Percentiles rank a stretch among this genome's conserved stretches.
Conservation (phyloP, 2,329 filamentous ascomycete species). For the Lachnellula arida region DNA sequence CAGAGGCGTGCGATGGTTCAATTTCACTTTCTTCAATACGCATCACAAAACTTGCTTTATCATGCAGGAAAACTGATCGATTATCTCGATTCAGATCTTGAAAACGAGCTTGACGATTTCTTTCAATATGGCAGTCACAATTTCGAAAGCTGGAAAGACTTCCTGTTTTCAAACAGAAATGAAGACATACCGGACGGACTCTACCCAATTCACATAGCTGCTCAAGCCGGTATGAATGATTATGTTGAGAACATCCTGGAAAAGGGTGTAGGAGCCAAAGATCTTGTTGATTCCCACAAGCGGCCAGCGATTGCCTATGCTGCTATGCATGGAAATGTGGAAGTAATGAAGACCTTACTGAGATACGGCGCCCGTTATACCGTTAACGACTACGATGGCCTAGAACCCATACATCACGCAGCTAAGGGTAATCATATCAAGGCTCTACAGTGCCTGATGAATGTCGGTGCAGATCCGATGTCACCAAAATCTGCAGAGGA, state of each 20-base stretch:
- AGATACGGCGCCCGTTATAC: slow-evolving; percentile 13
- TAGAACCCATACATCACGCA: slow-evolving; percentile 33
- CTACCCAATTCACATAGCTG: slow-evolving; percentile 24
- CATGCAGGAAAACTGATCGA: not conserved
- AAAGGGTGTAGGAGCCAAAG: not conserved
- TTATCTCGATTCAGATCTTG: not conserved
- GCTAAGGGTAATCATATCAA: slow-evolving; percentile 27
- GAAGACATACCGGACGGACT: not conserved
- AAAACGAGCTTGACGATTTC: not conserved
- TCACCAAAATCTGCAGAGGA: slow-evolving; percentile 23
- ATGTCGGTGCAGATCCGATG: slow-evolving; percentile 33
- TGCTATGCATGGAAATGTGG: not conserved
- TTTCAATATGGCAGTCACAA: not conserved
- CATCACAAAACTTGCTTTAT: not conserved
- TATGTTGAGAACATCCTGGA: slow-evolving; percentile 4
- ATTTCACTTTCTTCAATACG: slow-evolving; percentile 3
- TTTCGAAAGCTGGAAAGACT: slow-evolving; percentile 4
- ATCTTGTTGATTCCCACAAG: not conserved
- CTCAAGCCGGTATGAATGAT: slow-evolving; percentile 4
- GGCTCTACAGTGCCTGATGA: slow-evolving; percentile 28
- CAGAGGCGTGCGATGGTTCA: not conserved
- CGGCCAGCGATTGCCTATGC: slow-evolving; percentile 5
- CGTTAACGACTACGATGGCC: slow-evolving; percentile 20
- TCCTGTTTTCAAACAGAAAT: not conserved
- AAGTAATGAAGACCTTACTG: not conserved